phyloP scores from a whole-genome alignment of 495 filamentous ascomycete genomes.

The Hypoxylon fragiforme region DNA sequence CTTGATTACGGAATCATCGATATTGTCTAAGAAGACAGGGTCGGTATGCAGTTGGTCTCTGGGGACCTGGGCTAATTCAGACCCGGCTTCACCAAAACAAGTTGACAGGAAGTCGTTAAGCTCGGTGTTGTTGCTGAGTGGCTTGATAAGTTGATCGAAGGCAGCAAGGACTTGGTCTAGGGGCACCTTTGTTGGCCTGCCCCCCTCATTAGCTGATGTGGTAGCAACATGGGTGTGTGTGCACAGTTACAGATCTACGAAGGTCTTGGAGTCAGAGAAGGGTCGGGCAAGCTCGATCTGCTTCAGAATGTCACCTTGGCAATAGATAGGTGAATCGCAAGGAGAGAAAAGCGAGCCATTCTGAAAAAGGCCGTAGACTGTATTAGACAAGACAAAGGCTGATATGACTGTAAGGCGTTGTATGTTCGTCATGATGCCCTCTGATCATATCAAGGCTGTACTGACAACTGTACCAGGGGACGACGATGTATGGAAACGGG shows the following conservation, averaged over 20 bases:
- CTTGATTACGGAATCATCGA: constrained; percentile 48
- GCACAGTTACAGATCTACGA: constrained; percentile 54
- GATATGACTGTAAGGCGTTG: constrained; percentile 23
- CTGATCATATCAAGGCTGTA: not conserved
- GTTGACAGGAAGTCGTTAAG: constrained; percentile 48
- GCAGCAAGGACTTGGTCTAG: constrained; percentile 49
- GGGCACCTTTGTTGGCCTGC: constrained; percentile 50
- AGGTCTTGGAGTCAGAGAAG: constrained; percentile 56
- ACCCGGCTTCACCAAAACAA: constrained; percentile 52
- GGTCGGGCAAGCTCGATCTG: constrained; percentile 52
- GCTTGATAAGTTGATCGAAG: constrained; percentile 47
- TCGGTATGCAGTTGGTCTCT: constrained; percentile 43
- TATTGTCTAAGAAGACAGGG: constrained; percentile 46
- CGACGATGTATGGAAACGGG: too few relatives aligned
- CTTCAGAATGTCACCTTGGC: constrained; percentile 51
- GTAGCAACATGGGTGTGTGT: not conserved
- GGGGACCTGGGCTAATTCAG: constrained; percentile 51
- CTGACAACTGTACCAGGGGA: not conserved
- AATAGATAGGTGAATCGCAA: constrained; percentile 56
- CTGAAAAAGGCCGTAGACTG: constrained; percentile 44
- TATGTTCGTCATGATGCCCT: constrained; percentile 23
- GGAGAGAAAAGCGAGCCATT: constrained; percentile 51
- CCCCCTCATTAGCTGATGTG: constrained; percentile 5
- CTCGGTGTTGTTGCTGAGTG: constrained; percentile 52
- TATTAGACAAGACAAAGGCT: constrained; percentile 25